Percentiles rank a stretch among this genome's conserved stretches.
Evolutionary conservation across 140 eudicot genomes (phyloP).

Genomic region (Senecio squalidus): DNA sequence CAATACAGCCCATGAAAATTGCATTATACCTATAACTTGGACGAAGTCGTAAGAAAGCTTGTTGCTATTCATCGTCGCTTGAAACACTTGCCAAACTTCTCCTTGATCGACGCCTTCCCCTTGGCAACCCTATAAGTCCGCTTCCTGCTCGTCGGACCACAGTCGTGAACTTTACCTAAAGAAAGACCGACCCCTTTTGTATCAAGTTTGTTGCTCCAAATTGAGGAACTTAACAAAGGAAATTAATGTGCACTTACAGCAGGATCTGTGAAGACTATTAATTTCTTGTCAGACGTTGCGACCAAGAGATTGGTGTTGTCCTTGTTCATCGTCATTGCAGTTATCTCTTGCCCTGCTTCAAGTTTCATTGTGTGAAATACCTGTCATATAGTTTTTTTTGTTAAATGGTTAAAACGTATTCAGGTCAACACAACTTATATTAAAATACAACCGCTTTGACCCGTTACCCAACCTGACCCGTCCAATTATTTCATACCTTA

Average conservation of each 20-base stretch:
- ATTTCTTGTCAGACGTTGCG: slow-evolving; percentile 71
- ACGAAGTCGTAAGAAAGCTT: slow-evolving; percentile 13
- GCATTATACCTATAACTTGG: slow-evolving; percentile 16
- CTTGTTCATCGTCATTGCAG: slow-evolving; percentile 69
- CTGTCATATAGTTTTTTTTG: slow-evolving; percentile 30
- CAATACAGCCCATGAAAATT: neutral
- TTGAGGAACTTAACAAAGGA: neutral
- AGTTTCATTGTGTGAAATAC: slow-evolving; percentile 57
- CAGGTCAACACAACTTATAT: neutral
- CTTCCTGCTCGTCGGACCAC: slow-evolving; percentile 38
- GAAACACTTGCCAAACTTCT: slow-evolving; percentile 41
- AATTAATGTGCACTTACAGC: slow-evolving; percentile 45
- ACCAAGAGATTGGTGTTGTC: slow-evolving; percentile 91
- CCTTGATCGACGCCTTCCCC: slow-evolving; percentile 33
- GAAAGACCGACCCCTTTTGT: neutral
- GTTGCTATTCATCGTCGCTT: slow-evolving; percentile 33
- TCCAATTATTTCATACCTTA: slow-evolving; percentile 39
- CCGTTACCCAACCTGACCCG: neutral
- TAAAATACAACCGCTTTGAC: neutral
- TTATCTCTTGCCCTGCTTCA: slow-evolving; percentile 65
- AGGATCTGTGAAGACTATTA: slow-evolving; percentile 91
- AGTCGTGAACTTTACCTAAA: slow-evolving; percentile 34
- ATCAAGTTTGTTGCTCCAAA: neutral
- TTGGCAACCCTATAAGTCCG: slow-evolving; percentile 29
- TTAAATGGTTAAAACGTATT: neutral